phyloP scores from a whole-genome alignment of 495 filamentous ascomycete species.

The Articulospora tetracladia region DNA sequence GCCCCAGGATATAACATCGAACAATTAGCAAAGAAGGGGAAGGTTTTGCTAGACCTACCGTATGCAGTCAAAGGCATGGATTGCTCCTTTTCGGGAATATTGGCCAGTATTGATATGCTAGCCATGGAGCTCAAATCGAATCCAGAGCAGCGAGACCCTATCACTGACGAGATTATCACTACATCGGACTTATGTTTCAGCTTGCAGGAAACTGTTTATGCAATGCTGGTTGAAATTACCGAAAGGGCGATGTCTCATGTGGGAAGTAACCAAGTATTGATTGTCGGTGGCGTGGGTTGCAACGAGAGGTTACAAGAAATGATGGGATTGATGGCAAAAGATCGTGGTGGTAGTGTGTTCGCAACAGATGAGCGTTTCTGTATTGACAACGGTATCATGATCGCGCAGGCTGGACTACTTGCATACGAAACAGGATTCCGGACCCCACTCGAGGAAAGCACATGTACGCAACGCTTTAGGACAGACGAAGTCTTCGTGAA shows the following conservation, averaged over 20 bases:
- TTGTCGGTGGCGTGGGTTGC: constrained; percentile 97
- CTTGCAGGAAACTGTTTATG: constrained; percentile 89
- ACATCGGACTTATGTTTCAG: constrained; percentile 90
- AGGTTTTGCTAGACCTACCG: constrained; percentile 76
- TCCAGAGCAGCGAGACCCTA: constrained; percentile 37
- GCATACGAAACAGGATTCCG: constrained; percentile 75
- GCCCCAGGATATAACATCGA: constrained; percentile 98
- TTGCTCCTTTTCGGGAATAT: constrained; percentile 87
- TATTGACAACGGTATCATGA: constrained; percentile 99
- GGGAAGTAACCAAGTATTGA: constrained; percentile 81
- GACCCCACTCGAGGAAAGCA: constrained; percentile 74
- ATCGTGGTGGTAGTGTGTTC: constrained; percentile 85
- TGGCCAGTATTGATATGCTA: constrained; percentile 75
- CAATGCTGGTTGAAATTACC: constrained; percentile 98
- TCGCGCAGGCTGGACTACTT: constrained; percentile 90
- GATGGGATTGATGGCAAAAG: constrained; percentile 96
- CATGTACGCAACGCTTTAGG: constrained; percentile 90
- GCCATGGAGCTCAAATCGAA: constrained; percentile 57
- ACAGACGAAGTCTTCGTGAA: constrained; percentile 92
- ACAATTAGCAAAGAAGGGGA: constrained; percentile 81
- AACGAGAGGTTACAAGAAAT: constrained; percentile 95
- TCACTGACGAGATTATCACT: constrained; percentile 50
- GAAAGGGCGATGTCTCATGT: constrained; percentile 99
- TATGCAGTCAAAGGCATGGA: constrained; percentile 99
- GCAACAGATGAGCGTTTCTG: constrained; percentile 97